These are phyloP conservation scores for Monosporascus ibericus DNA, from an alignment of 2,329 filamentous ascomycete species.

Conservation along the genomic window DNA sequence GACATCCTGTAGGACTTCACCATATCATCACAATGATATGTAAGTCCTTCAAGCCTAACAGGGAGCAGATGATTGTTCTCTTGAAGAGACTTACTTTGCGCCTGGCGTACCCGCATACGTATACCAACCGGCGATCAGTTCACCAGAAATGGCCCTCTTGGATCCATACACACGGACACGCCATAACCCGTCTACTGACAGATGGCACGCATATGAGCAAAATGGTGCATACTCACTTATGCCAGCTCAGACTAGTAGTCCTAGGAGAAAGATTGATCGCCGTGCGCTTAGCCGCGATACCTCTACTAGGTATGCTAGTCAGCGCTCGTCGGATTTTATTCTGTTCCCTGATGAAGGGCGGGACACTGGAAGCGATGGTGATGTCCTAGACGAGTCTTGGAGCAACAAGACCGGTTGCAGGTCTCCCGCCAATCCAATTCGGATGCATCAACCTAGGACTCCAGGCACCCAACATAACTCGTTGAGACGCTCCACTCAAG, in stretches of 20 bases:
- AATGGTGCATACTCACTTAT: not conserved
- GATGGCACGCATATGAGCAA: not conserved
- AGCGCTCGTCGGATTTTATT: not conserved
- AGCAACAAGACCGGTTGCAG: not conserved
- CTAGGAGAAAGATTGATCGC: not conserved
- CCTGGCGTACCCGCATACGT: not conserved
- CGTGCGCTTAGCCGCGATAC: not conserved
- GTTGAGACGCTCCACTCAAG: not conserved
- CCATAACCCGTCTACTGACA: not conserved
- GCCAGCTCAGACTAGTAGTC: not conserved
- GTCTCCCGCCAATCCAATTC: not conserved
- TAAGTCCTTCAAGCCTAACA: not conserved
- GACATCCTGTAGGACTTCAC: not conserved
- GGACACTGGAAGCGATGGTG: not conserved
- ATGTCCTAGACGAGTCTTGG: not conserved
- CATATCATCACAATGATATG: not conserved
- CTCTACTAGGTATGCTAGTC: not conserved
- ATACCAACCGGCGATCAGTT: not conserved
- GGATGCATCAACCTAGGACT: not conserved
- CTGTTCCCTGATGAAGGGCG: not conserved
- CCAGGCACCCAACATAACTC: not conserved
- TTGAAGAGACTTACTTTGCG: not conserved
- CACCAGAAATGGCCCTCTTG: not conserved
- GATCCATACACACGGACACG: not conserved
- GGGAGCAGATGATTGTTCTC: not conserved